Conservation (phyloP, 768 basidiomycete genomes). For the Neoboletus brunneissimus region DNA sequence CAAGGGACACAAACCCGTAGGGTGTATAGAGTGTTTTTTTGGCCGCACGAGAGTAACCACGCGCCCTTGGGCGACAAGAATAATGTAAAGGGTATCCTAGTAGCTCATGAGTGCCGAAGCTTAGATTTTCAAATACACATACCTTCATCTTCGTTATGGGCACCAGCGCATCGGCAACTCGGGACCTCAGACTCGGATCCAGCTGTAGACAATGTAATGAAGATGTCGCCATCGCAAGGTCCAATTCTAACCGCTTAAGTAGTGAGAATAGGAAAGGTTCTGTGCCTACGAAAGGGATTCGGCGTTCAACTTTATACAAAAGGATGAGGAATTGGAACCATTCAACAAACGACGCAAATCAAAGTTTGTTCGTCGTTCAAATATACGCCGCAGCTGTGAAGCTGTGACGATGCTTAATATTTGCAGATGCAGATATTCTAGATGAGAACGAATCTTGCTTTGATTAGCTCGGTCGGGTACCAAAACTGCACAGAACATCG, state of each 20-base stretch:
- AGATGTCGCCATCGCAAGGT: slow-evolving; percentile 79
- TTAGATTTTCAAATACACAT: background rate
- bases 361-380: slow-evolving; percentile 88
- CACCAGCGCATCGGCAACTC: slow-evolving; percentile 77
- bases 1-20: slow-evolving; percentile 57
- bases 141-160: slow-evolving; percentile 82
- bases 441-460: slow-evolving; percentile 88
- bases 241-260: slow-evolving; percentile 66
- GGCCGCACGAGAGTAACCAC: slow-evolving; percentile 88
- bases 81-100: slow-evolving; percentile 88
- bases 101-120: background rate
- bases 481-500: background rate
- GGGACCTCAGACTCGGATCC: slow-evolving; percentile 63
- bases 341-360: slow-evolving; percentile 76
- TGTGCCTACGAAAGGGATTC: slow-evolving; percentile 53
- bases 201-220: slow-evolving; percentile 79
- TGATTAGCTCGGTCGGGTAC: slow-evolving; percentile 38
- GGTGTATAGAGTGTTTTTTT: slow-evolving; percentile 92
- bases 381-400: slow-evolving; percentile 79
- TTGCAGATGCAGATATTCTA: slow-evolving; percentile 94
- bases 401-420: slow-evolving; percentile 88
- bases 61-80: slow-evolving; percentile 74
- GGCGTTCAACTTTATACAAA: background rate
- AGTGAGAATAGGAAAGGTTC: slow-evolving; percentile 77
- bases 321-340: slow-evolving; percentile 38